Evolutionary conservation across 1,284 basidiomycete species (phyloP), one percentile per base, ranked within the genome.

Genomic region (Puccinia polysora): DNA sequence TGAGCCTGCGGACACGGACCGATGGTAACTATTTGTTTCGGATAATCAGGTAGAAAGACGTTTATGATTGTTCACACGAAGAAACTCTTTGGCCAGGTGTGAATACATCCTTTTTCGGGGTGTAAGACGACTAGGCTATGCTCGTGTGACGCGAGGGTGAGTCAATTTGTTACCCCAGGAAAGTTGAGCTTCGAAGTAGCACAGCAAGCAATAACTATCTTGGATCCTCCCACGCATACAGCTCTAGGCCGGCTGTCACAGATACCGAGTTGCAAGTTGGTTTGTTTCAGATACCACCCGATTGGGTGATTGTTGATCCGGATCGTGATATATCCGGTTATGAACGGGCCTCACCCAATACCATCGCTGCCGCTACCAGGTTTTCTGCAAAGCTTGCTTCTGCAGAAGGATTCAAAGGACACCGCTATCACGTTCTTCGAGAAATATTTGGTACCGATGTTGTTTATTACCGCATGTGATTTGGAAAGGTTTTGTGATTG

Each of bases 21-120:
- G 89, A 74, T 90, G 89, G 89, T 88, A 75, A 73, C 83, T 78
- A 77, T 89, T 94, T 59, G 82, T 90, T 28, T 94, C 90, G 80
- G 85, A 90, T 20, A 88, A 88, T 1, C 77, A 74, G 65, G 71
- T 74, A 34, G 89, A 91, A 81, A 84, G 89, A 28, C 18, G 7
- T 12, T 60, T 36, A 60, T 45, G 40, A 50, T 38, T 23, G n/a
- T 7, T 18, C 12, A 10, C 40, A 45, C n/a, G 10, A 10, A 45
- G 40, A 25, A 52, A 23, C 36, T 18, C 12, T 43, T 59, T 30
- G 34, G 10, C 50, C 38, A 71, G 69, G 69, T 71, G 69, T 45
- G 69, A 71, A 53, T 71, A 71, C 20, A 71, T 71, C 14, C 45
- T 71, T 25, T 71, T 71, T 53, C 32, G 69, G 30, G 60, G 60